Evolutionary conservation across 768 basidiomycete species (phyloP).

Genomic region (Nidularia pulvinata): DNA sequence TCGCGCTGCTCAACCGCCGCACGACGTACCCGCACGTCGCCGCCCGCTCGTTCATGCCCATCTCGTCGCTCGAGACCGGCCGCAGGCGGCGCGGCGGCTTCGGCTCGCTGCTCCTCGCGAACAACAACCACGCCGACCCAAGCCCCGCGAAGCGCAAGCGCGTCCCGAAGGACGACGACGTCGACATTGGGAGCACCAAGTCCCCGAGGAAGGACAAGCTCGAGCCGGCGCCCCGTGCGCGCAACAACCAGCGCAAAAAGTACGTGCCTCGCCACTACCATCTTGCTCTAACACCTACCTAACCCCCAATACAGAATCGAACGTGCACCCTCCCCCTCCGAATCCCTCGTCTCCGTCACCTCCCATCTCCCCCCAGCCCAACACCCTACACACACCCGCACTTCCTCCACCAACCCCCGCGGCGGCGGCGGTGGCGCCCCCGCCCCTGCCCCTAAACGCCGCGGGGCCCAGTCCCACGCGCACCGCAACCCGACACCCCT

Average conservation of each 20-base stretch:
- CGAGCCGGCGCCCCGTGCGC: constrained; percentile 45
- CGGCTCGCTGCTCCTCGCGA: constrained; percentile 49
- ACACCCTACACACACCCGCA: constrained; percentile 22
- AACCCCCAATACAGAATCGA: constrained; percentile 42
- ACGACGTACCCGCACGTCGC: constrained; percentile 81
- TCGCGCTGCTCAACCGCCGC: constrained; percentile 51
- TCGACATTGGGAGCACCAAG: constrained; percentile 38
- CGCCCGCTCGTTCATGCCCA: constrained; percentile 65
- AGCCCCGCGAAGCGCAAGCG: constrained; percentile 71
- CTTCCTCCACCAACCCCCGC: constrained; percentile 19
- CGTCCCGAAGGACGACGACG: constrained; percentile 61
- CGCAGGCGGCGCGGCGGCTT: constrained; percentile 58
- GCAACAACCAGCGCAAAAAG: constrained; percentile 65
- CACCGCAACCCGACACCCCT: constrained; percentile 38
- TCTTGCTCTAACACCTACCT: background rate
- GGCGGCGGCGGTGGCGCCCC: constrained; percentile 6
- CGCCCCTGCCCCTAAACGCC: background rate
- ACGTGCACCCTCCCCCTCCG: constrained; percentile 68
- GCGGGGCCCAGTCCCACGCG: constrained; percentile 19
- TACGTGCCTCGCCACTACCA: constrained; percentile 25
- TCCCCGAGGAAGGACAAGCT: constrained; percentile 67
- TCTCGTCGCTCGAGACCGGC: constrained; percentile 59
- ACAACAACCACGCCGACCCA: constrained; percentile 41
- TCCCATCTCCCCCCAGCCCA: constrained; percentile 51
- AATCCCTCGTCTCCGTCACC: constrained; percentile 72